A percentile compares a stretch with the other conserved stretches of the same genome.
phyloP scores from a whole-genome alignment of 352 stramenopile genomes.

The Phytophthora cryptogea region DNA sequence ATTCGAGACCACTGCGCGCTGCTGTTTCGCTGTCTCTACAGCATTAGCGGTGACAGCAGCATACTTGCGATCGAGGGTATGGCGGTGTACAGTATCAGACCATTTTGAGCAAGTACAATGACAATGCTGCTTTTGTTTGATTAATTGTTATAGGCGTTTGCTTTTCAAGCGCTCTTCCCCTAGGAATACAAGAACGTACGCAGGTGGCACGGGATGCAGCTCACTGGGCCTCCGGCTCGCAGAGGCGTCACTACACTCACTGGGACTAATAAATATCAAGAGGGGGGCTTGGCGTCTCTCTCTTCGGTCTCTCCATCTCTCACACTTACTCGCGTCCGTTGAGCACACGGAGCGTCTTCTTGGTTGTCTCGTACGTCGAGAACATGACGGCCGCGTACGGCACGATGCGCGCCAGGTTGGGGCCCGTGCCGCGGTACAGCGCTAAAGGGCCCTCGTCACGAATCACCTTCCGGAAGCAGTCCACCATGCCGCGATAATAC shows the following conservation, averaged over 20 bases:
- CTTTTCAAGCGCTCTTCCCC: slow-evolving; percentile 34
- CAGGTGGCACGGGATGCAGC: slow-evolving; percentile 37
- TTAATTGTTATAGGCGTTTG: slow-evolving; percentile 32
- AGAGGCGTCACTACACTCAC: slow-evolving; percentile 27
- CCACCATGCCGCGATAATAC: slow-evolving; percentile 72
- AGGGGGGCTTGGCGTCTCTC: slow-evolving; percentile 36
- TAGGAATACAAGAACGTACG: slow-evolving; percentile 34
- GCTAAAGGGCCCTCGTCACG: slow-evolving; percentile 67
- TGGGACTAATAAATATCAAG: slow-evolving; percentile 45
- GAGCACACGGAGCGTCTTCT: slow-evolving; percentile 61
- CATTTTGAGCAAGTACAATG: slow-evolving; percentile 2
- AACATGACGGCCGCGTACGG: slow-evolving; percentile 87
- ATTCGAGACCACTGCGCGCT: slow-evolving; percentile 34
- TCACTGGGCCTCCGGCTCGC: slow-evolving; percentile 25
- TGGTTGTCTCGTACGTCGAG: slow-evolving; percentile 81
- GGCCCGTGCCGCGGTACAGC: slow-evolving; percentile 78
- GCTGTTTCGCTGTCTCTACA: slow-evolving; percentile 37
- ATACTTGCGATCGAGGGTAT: slow-evolving; percentile 8
- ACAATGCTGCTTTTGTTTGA: slow-evolving; percentile 26
- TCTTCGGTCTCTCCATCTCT: slow-evolving; percentile 14
- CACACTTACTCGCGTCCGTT: slow-evolving; percentile 20
- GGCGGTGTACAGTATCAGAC: slow-evolving; percentile 4
- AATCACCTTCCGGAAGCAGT: slow-evolving; percentile 78
- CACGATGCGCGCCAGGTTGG: slow-evolving; percentile 80
- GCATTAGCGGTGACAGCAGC: slow-evolving; percentile 28